Evolutionary conservation across 495 filamentous ascomycete genomes (phyloP), one percentile per base, ranked within the genome.

Genomic region (Aspergillus saccharolyticus): DNA sequence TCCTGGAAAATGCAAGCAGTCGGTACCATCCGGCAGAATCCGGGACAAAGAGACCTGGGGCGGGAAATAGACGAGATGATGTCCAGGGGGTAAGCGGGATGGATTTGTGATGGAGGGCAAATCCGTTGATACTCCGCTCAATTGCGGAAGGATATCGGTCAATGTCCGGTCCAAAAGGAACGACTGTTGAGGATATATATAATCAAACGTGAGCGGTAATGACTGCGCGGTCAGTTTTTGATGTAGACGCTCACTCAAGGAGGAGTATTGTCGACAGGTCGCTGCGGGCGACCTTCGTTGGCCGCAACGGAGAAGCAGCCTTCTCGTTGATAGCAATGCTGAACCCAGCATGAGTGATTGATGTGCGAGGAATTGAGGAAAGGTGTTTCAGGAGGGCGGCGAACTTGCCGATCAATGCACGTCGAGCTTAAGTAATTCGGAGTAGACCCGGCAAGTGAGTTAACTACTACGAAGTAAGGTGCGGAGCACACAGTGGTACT

Each of bases 31-130:
- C 3, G 74, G 70, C 2, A 87, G 76, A n/a, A 93, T 72, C 17
- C 79, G 61, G 20, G 77, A 78, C 51, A 80, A 65, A 2, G 77
- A 74, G 30, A 83, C 73, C 58, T 84, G 80, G 0, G 85, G 78
- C 22, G 88, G 85, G 67, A 90, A 91, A 71, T 92, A 89, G 52
- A 87, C 78, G 22, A 90, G 70, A 62, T 93, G 89, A 62, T 75
- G 75, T 39, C 77, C 81, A 16, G 72, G 64, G 58, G 81, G 79
- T 59, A 83, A 56, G 24, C 54, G 66, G 28, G 64, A 62, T 28
- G 73, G 74, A 18, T 60, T 61, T 18, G 39, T 60, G 55, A 70
- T 65, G 43, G 76, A 72, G 19, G 75, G 72, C 18, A 80, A 66
- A 48, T 25, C 58, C 42, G 48, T 22, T 24, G 15, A 20, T 4